Evolutionary conservation across 2,329 filamentous ascomycete genomes (phyloP), one percentile per base, ranked within the genome.

Genomic region (Leptoxyphium fumago): DNA sequence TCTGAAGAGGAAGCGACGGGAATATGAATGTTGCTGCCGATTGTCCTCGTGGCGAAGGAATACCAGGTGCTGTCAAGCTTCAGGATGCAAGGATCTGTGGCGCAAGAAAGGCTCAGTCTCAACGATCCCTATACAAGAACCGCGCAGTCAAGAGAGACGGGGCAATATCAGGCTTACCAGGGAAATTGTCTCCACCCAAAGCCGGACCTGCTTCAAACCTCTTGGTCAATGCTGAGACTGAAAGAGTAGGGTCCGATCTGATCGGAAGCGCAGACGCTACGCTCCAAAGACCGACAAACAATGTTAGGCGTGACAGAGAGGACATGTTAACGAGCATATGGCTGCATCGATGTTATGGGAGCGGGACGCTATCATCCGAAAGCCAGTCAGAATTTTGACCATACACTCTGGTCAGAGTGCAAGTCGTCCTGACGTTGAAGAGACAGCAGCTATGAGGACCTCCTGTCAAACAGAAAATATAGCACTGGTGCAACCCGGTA

Each of bases 1-100:
- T 71, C 66, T 1, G 59, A 48, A 2, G 72, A 72, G 2, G 53
- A 63, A 2, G 77, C 76, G 2, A 74, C 65, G 50, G 77, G 76
- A 5, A 80, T 64, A 44, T 73, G 50, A 26, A 56, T 63, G 15
- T 66, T 62, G 40, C 64, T 69, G 44, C 68, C 69, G 41, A 65
- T 65, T 11, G 38, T 40, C 13, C 38, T 14, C 14, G 38, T 40
- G 38, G 38, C 38, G 55, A 78, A 80, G 7, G 75, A 71, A 50
- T 78, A 75, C 66, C 71, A 79, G 2, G 59, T 64, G 7, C 66
- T 69, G 48, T 71, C 64, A 2, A 59, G 65, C 51, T 69, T 57
- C 40, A 78, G 52, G 41, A 79, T 65, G 10, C 66, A 60, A 7
- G 75, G 74, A 49, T 78, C 73, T 36, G 32, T 15, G 15, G 9